Conservation (phyloP, 371 early-diverging fungal genomes). For the Mucor mucedo region DNA sequence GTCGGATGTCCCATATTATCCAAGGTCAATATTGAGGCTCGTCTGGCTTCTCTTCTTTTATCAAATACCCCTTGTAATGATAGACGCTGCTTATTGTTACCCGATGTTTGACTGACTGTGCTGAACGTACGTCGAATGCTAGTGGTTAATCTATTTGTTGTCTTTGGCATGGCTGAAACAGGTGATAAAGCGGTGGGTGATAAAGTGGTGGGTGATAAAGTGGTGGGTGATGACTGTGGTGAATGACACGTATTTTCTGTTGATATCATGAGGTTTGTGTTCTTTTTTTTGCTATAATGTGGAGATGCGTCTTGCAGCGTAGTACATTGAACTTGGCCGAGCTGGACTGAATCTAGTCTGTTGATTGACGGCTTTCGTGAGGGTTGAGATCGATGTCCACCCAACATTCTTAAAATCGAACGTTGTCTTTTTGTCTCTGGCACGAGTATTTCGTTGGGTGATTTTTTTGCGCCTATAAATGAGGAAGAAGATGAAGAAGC, state of each 20-base stretch:
- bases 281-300: not conserved
- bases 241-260: slow-evolving; percentile 1
- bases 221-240: not conserved
- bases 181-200: too few species aligned
- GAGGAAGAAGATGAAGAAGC: not conserved
- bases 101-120: slow-evolving; percentile 4
- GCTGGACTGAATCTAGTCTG: slow-evolving; percentile 3
- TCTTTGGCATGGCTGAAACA: not conserved
- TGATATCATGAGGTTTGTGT: not conserved
- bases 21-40: slow-evolving; percentile 21
- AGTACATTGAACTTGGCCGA: slow-evolving; percentile 16
- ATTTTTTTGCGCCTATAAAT: slow-evolving; percentile 8
- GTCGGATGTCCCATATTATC: slow-evolving; percentile 1
- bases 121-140: slow-evolving; percentile 29
- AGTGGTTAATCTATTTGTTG: slow-evolving; percentile 3
- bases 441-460: slow-evolving; percentile 7
- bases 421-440: slow-evolving; percentile 18
- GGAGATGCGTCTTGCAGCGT: slow-evolving; percentile 1
- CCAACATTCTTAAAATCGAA: slow-evolving; percentile 11
- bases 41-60: slow-evolving; percentile 16
- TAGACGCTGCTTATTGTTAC: not conserved
- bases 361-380: not conserved
- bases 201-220: too few species aligned
- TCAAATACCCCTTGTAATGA: slow-evolving; percentile 15
- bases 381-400: not conserved